Conservation (phyloP, 2,329 filamentous ascomycete genomes). For the Hortaea werneckii region DNA sequence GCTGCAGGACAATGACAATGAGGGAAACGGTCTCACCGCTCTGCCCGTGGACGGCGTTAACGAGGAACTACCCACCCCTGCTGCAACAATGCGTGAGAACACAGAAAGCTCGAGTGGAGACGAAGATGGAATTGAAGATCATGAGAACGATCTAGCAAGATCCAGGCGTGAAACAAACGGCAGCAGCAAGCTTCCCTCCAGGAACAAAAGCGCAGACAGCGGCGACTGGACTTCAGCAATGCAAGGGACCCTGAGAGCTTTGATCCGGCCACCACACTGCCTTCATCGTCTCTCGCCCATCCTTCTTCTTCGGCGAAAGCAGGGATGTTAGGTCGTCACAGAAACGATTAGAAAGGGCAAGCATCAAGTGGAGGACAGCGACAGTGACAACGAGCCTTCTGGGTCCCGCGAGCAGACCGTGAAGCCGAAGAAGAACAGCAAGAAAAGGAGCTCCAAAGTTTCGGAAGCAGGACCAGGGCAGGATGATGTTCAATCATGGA, state of each 20-base stretch:
- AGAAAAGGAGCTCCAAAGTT: no score
- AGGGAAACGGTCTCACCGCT: background rate
- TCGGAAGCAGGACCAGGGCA: no score
- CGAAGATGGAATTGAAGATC: conserved; percentile 14
- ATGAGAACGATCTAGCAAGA: conserved; percentile 13
- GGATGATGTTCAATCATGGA: no score
- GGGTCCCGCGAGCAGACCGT: no score
- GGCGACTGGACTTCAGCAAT: conserved; percentile 22
- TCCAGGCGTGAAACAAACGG: conserved; percentile 6
- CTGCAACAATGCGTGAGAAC: conserved; percentile 10
- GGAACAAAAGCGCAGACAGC: conserved; percentile 19
- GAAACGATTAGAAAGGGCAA: conserved; percentile 5
- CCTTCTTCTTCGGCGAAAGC: conserved; percentile 8
- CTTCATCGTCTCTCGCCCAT: conserved; percentile 8
- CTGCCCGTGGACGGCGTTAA: conserved; percentile 1
- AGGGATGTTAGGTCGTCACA: conserved; percentile 19
- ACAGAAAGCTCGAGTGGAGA: conserved; percentile 8
- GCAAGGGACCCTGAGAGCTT: conserved; percentile 13
- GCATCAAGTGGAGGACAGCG: background rate
- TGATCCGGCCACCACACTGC: conserved; percentile 12
- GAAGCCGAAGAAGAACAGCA: no score
- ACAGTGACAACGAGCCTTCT: no score
- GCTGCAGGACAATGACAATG: conserved; percentile 2
- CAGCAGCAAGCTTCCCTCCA: conserved; percentile 1
- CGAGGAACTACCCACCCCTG: conserved; percentile 15